These are phyloP conservation scores for Trichosporon ovoides DNA, from an alignment of 1,284 basidiomycete species.

Conservation along the genomic window DNA sequence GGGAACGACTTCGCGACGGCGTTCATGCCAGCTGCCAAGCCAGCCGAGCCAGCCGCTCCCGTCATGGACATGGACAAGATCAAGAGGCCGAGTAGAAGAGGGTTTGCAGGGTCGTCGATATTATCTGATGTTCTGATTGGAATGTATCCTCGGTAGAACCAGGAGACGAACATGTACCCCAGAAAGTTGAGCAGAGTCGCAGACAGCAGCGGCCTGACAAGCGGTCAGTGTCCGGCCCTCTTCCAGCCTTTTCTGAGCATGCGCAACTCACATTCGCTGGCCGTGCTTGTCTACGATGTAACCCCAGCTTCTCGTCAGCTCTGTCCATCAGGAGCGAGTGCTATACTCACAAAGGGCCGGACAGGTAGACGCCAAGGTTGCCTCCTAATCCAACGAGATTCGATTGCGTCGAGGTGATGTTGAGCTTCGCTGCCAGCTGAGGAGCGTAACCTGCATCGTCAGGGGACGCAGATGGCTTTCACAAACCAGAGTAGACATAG, in stretches of 20 bases:
- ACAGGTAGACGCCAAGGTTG: slow-evolving; percentile 45
- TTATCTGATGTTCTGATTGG: slow-evolving; percentile 17
- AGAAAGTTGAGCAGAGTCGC: slow-evolving; percentile 56
- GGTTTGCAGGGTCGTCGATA: slow-evolving; percentile 17
- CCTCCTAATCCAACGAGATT: slow-evolving; percentile 60
- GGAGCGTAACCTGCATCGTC: slow-evolving; percentile 63
- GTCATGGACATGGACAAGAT: slow-evolving; percentile 42
- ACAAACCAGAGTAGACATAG: slow-evolving; percentile 53
- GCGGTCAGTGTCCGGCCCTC: background rate
- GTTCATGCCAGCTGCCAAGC: slow-evolving; percentile 45
- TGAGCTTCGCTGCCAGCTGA: slow-evolving; percentile 65
- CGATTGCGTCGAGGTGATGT: slow-evolving; percentile 65
- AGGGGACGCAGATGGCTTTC: background rate
- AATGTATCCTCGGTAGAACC: slow-evolving; percentile 55
- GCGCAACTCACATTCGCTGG: slow-evolving; percentile 52
- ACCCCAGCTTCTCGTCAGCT: slow-evolving; percentile 56
- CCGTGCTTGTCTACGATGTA: slow-evolving; percentile 62
- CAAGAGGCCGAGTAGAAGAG: slow-evolving; percentile 30
- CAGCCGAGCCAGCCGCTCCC: slow-evolving; percentile 43
- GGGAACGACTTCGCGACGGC: slow-evolving; percentile 48
- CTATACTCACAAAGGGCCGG: slow-evolving; percentile 26
- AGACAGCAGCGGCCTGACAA: slow-evolving; percentile 32
- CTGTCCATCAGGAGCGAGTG: background rate
- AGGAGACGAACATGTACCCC: slow-evolving; percentile 64
- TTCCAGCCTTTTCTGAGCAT: background rate